Conservation (phyloP, 179 eudicot species). For the Corrigiola litoralis region DNA sequence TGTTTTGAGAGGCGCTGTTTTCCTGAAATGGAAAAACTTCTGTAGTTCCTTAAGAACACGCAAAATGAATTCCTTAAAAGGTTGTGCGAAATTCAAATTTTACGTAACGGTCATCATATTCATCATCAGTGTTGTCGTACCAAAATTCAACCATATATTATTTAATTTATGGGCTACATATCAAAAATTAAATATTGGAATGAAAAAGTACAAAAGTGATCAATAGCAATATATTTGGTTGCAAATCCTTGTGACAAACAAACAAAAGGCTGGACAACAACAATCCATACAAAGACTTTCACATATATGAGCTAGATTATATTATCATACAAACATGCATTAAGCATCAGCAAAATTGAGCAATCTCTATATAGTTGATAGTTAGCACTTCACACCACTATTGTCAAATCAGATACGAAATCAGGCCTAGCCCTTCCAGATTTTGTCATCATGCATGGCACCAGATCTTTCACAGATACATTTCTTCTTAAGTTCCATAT, state of each 20-base stretch:
- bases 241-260: slow-evolving; percentile 11
- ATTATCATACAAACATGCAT: background rate
- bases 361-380: background rate
- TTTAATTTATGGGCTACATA: background rate
- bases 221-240: slow-evolving; percentile 14
- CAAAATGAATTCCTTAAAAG: background rate
- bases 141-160: background rate
- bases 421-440: background rate
- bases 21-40: background rate
- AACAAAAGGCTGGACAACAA: background rate
- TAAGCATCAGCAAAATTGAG: background rate
- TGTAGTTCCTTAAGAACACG: background rate
- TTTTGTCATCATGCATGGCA: background rate
- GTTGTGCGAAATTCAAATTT: background rate
- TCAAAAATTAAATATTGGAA: background rate
- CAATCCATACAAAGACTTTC: background rate
- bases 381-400: background rate
- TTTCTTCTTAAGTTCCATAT: background rate
- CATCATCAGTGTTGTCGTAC: background rate
- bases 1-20: slow-evolving; percentile 1
- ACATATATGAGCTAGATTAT: background rate
- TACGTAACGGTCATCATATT: background rate
- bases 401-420: slow-evolving; percentile 12
- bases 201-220: background rate
- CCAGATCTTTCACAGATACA: background rate